These are phyloP conservation scores for Sanghuangporus sanghuang DNA, from an alignment of 1,284 basidiomycete genomes.

Conservation along the genomic window DNA sequence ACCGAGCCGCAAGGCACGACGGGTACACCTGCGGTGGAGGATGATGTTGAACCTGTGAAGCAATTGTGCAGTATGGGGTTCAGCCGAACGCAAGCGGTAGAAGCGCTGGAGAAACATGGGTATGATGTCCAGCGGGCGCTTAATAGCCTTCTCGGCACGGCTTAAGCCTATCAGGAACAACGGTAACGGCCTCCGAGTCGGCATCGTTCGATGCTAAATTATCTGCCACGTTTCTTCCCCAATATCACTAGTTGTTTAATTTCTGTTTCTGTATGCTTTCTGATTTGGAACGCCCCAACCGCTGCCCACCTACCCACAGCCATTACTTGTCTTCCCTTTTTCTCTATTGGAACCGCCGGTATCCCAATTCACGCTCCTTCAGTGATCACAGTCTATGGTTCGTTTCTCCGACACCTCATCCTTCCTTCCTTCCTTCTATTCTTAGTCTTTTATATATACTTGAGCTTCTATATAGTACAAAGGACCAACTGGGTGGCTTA, in stretches of 20 bases:
- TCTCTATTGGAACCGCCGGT: background rate
- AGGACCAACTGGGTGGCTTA: background rate
- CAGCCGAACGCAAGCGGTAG: constrained; percentile 69
- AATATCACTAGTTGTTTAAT: background rate
- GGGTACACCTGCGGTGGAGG: constrained; percentile 53
- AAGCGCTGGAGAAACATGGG: constrained; percentile 67
- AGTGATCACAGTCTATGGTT: background rate
- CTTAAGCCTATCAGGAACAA: background rate
- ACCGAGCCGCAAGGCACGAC: constrained; percentile 37
- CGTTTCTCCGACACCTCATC: background rate
- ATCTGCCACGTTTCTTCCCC: background rate
- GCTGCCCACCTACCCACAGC: background rate
- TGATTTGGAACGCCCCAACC: background rate
- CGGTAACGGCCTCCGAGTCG: background rate
- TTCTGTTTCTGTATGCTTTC: constrained; percentile 3
- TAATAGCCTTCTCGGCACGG: constrained; percentile 55
- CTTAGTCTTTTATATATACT: constrained; percentile 6
- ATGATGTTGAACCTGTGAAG: constrained; percentile 75
- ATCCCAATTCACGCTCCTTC: constrained; percentile 4
- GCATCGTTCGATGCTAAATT: background rate
- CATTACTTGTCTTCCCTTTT: background rate
- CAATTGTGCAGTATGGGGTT: constrained; percentile 81
- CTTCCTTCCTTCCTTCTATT: constrained; percentile 2
- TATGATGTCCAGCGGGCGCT: constrained; percentile 73
- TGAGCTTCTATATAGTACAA: constrained; percentile 6